Evolutionary conservation across 2,329 filamentous ascomycete genomes (phyloP).

Genomic region (Didymosphaeria variabile): DNA sequence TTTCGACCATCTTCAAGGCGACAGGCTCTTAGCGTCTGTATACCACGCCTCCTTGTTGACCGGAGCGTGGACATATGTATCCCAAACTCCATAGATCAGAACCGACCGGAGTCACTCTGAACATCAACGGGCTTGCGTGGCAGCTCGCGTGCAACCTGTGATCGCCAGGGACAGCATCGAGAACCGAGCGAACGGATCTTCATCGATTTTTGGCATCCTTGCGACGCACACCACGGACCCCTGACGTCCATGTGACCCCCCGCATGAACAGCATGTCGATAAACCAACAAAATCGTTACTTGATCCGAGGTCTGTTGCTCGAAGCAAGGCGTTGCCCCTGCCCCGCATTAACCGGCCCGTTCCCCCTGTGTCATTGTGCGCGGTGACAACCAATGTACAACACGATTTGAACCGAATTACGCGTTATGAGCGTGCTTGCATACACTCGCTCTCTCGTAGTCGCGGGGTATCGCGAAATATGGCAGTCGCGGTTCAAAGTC

Average conservation of each 20-base stretch:
- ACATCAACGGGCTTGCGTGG: neutral
- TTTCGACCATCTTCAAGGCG: neutral
- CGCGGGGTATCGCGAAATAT: neutral
- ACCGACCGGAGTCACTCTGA: neutral
- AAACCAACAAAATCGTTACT: neutral
- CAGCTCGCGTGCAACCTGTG: neutral
- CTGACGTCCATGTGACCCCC: neutral
- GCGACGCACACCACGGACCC: neutral
- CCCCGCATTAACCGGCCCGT: conserved; percentile 9
- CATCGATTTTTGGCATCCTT: conserved; percentile 6
- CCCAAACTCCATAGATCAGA: neutral
- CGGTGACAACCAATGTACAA: neutral
- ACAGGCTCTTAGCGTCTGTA: neutral
- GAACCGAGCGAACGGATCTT: neutral
- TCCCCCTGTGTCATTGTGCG: neutral
- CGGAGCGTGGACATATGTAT: neutral
- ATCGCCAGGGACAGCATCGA: conserved; percentile 8
- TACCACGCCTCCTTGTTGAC: neutral
- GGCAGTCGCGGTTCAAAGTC: neutral
- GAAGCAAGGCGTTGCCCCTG: conserved; percentile 6
- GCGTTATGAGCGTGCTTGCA: neutral
- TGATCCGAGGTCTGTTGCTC: conserved; percentile 1
- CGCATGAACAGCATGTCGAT: neutral
- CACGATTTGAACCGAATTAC: neutral
- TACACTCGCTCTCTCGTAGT: neutral